These are phyloP conservation scores for Stenocarpella maydis DNA, from an alignment of 2,329 filamentous ascomycete genomes.

Conservation along the genomic window DNA sequence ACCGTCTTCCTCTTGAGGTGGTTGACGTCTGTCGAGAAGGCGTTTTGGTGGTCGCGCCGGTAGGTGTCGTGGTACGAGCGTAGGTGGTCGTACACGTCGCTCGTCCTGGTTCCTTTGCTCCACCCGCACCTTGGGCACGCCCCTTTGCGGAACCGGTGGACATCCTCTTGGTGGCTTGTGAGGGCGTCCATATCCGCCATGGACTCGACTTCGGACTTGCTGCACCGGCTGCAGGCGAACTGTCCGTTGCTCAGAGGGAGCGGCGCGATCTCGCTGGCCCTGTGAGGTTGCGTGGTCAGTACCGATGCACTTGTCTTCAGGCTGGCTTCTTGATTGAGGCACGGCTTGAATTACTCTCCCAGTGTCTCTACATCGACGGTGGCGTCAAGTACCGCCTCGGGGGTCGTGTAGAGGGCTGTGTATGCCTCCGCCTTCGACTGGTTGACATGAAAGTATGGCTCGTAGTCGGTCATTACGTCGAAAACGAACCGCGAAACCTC, in stretches of 20 bases:
- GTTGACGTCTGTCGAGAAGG: not conserved
- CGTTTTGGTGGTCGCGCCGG: not conserved
- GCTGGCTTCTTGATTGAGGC: fast-evolving
- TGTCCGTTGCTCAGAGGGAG: not conserved
- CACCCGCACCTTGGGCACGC: not conserved
- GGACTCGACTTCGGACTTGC: too few relatives aligned
- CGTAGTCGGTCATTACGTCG: not conserved
- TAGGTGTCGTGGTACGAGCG: not conserved
- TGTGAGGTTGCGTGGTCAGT: not conserved
- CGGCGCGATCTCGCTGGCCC: not conserved
- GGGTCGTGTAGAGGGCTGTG: not conserved
- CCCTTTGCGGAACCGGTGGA: not conserved
- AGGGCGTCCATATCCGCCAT: too few relatives aligned
- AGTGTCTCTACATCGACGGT: not conserved
- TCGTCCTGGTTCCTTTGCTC: not conserved
- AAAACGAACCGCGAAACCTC: not conserved
- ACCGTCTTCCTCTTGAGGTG: not conserved
- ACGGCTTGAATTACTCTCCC: not conserved
- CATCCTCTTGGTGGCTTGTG: too few relatives aligned
- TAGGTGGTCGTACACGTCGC: not conserved
- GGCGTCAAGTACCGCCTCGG: not conserved
- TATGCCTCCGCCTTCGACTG: not conserved
- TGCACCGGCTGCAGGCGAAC: too few relatives aligned
- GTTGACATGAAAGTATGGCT: not conserved
- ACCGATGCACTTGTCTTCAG: not conserved